Base-by-base conservation (phyloP, 208 protist species). In the Blechomonas ayalai region DNA sequence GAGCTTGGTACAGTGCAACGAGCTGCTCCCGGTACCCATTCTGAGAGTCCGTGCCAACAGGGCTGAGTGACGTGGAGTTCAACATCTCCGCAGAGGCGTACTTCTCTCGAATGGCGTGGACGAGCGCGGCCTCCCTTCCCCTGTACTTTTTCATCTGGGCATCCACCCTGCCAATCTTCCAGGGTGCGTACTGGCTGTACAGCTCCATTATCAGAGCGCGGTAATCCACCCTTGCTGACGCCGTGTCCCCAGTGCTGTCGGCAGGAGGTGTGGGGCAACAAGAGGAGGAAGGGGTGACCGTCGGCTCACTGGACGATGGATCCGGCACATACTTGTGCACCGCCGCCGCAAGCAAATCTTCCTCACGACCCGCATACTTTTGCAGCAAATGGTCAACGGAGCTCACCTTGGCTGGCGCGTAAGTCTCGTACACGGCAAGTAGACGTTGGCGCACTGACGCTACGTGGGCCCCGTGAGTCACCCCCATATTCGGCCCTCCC, bases 251-350 rank as follows among this genome's bases (percentile, higher is more conserved):
- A 12, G n/a, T 15, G 6, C 9, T 46, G 13, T 13, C 8, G 22
- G 37, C 15, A 19, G 15, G 12, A 23, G 37, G 15, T 9, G 12
- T n/a, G n/a, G n/a, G n/a, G n/a, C n/a, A n/a, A n/a, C n/a, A n/a
- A n/a, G n/a, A n/a, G n/a, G n/a, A 8, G 10, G 37, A 18, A 8
- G 37, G 12, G 37, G 46, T 41, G 7, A 25, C 7, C 4, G 37
- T 25, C 10, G 49, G 16, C 4, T 34, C 22, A 3, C 22, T 7
- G 3, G 23, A 20, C 12, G 44, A 7, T 1, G 60, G 61, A 35
- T 77, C 69, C 27, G 64, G 63, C 1, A 62, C 68, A 26, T 68
- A 72, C 37, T 55, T 59, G 16, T 18, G 31, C 12, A 67, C 50
- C 2, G 61, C 38, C 4, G 57, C 58, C 3, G 19, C 38, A 19